Evolutionary conservation across 139 green algal species (phyloP), one percentile per base, ranked within the genome.

Genomic region (Pedinophyceae sp.): DNA sequence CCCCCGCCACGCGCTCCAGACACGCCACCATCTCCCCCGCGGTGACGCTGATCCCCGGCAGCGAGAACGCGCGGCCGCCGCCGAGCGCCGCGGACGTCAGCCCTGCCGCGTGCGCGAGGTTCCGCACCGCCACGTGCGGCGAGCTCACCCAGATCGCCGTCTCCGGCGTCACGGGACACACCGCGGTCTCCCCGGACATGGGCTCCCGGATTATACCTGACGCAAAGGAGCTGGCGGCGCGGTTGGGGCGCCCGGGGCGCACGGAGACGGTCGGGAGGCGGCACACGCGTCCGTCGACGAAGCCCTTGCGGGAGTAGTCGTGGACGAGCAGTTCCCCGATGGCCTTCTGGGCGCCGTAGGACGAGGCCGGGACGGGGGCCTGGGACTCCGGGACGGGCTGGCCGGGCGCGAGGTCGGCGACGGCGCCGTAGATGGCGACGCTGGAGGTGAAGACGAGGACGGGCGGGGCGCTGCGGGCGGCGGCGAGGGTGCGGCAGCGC

Each of bases 301-400:
- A 10, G 43, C 43, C 43, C 17, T 17, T 13, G 4, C 43, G 43
- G 10, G 17, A 7, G 43, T 26, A 50, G 43, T 50, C 43, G 13
- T 20, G 17, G 13, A 50, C 17, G 4, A 50, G 43, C 13, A 50
- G 43, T 17, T 50, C 43, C 15, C 43, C 19, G 15, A 50, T 22
- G 17, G 43, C 43, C 43, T 50, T 50, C 43, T 50, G 43, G 43
- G 43, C 22, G 10, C 43, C 43, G 43, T 50, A 50, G 43, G 43
- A 50, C 17, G 34, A n/a, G 13, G 15, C 13, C 34, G 34, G 34
- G 13, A 15, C 15, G 13, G 15, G 34, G 34, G 16, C 4, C 16
- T 50, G 43, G 13, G 43, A 27, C 15, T 50, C 17, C 15, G 43
- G 43, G 7, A 50, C 22, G 43, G 10, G 17, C 16, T 22, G 34